Conservation (phyloP, 2,329 filamentous ascomycete species). For the Coniochaeta pulveracea region DNA sequence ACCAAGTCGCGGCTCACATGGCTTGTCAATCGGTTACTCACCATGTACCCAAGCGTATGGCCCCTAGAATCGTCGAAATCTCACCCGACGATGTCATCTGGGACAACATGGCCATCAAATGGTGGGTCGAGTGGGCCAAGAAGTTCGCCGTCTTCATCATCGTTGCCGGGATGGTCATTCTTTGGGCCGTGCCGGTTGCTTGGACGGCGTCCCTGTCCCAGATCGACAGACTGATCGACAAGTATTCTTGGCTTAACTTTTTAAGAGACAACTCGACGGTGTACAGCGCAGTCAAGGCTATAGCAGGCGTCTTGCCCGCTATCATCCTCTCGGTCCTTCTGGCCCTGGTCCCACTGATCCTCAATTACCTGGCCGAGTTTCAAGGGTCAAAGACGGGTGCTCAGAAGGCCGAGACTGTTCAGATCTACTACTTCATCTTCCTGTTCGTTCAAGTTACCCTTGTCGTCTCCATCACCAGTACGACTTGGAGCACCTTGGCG, state of each 20-base stretch:
- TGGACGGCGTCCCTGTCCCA: slow-evolving; percentile 79
- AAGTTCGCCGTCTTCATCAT: slow-evolving; percentile 52
- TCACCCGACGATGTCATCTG: slow-evolving; percentile 87
- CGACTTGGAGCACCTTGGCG: slow-evolving; percentile 53
- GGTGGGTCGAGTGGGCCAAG: slow-evolving; percentile 83
- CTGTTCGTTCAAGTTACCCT: slow-evolving; percentile 92
- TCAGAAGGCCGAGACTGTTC: slow-evolving; percentile 69
- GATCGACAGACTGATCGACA: slow-evolving; percentile 54
- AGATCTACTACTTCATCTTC: slow-evolving; percentile 87
- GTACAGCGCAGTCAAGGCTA: slow-evolving; percentile 46
- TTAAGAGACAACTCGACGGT: slow-evolving; percentile 47
- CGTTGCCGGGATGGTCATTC: slow-evolving; percentile 65
- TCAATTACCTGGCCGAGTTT: slow-evolving; percentile 59
- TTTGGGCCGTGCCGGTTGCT: slow-evolving; percentile 85
- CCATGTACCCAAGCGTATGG: slow-evolving; percentile 88
- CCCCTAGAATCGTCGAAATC: slow-evolving; percentile 84
- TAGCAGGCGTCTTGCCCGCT: slow-evolving; percentile 82
- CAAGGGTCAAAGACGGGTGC: slow-evolving; percentile 78
- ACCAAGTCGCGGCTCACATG: slow-evolving; percentile 96
- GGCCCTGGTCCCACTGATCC: slow-evolving; percentile 67
- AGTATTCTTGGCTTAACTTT: slow-evolving; percentile 60
- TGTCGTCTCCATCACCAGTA: slow-evolving; percentile 74
- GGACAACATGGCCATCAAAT: slow-evolving; percentile 93
- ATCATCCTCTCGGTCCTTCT: slow-evolving; percentile 66
- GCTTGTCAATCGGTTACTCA: slow-evolving; percentile 87